These are phyloP conservation scores for Ceratocystis harringtonii DNA, from an alignment of 2,329 filamentous ascomycete species.

Conservation along the genomic window DNA sequence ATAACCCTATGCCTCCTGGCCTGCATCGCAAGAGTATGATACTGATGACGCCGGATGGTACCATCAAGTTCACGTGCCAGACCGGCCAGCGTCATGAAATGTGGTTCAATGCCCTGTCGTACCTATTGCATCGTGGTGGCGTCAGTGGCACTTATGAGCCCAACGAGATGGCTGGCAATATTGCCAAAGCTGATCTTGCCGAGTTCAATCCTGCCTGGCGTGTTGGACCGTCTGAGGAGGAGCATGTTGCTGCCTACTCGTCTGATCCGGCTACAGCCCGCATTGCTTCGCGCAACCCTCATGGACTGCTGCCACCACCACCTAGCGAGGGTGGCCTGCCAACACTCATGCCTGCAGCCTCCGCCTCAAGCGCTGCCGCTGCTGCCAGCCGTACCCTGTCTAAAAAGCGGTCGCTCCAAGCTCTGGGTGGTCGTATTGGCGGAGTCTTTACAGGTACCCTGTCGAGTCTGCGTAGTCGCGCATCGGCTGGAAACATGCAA, in stretches of 20 bases:
- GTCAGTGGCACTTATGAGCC: conserved; percentile 39
- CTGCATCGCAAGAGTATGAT: conserved; percentile 88
- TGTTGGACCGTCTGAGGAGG: conserved; percentile 12
- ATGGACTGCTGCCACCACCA: conserved; percentile 28
- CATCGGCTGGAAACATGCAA: conserved; percentile 18
- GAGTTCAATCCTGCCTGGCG: conserved; percentile 63
- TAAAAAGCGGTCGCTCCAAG: conserved; percentile 27
- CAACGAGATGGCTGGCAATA: conserved; percentile 40
- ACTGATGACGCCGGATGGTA: conserved; percentile 74
- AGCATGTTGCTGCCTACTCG: conserved; percentile 13
- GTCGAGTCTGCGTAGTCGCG: conserved; percentile 39
- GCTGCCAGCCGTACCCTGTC: conserved; percentile 21
- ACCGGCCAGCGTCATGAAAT: conserved; percentile 93
- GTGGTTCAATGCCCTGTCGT: conserved; percentile 95
- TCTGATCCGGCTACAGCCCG: conserved; percentile 10
- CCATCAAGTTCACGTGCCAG: conserved; percentile 84
- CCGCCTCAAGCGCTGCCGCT: conserved; percentile 24
- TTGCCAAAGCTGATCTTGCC: conserved; percentile 47
- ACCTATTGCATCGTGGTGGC: conserved; percentile 66
- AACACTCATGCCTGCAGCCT: not conserved
- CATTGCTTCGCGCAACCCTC: conserved; percentile 9
- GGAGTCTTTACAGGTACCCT: conserved; percentile 35
- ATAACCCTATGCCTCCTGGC: conserved; percentile 89
- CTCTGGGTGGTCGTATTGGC: conserved; percentile 44
- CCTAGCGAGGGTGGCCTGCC: conserved; percentile 30